A percentile compares a stretch with the other conserved stretches of the same genome.
Conservation (phyloP, 345 rosid genomes). For the Corymbia maculata region DNA sequence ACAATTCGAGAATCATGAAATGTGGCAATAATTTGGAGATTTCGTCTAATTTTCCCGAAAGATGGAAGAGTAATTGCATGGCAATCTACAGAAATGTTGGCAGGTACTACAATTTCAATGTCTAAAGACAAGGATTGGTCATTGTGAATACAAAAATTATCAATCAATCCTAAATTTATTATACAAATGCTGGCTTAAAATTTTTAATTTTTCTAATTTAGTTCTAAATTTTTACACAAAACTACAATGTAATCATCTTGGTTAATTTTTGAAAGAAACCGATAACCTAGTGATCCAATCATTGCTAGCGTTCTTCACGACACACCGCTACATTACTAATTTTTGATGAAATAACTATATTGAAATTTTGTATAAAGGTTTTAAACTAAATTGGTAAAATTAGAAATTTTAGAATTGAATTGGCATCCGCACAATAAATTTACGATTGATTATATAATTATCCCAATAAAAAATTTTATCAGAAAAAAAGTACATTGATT, state of each 20-base stretch:
- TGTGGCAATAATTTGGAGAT: neutral
- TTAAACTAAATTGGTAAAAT: neutral
- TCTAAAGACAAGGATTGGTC: neutral
- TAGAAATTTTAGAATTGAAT: neutral
- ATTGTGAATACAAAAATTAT: neutral
- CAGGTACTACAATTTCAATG: neutral
- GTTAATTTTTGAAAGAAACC: neutral
- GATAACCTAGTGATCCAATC: neutral
- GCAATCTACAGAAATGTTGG: neutral
- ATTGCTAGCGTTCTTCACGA: neutral
- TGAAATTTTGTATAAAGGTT: neutral
- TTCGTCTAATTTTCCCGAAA: neutral
- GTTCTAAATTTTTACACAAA: neutral
- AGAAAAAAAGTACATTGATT: neutral
- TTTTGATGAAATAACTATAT: neutral
- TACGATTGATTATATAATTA: neutral
- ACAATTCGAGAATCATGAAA: neutral
- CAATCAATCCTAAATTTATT: accelerated
- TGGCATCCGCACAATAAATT: accelerated
- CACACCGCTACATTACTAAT: no score
- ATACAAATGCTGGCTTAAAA: accelerated
- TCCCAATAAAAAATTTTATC: neutral
- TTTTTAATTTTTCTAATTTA: neutral
- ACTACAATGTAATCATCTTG: accelerated
- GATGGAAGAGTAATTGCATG: neutral